Evolutionary conservation across 768 basidiomycete species (phyloP).

Genomic region (Lactarius indigo): DNA sequence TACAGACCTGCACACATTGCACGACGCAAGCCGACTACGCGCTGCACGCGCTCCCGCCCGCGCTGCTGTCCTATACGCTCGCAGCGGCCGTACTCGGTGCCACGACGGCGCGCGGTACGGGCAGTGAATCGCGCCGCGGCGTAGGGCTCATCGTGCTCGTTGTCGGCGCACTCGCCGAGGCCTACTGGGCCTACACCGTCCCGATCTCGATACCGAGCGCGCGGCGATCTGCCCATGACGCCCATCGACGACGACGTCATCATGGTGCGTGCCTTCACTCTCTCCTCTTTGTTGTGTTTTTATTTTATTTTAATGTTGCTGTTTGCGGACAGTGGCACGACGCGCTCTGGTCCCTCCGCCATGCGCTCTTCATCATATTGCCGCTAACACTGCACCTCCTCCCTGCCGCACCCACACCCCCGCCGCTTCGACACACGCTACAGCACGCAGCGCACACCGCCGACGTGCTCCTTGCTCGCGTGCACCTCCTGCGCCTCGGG

Average conservation of each 20-base stretch:
- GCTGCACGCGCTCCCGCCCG: constrained; percentile 22
- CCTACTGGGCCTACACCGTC: constrained; percentile 17
- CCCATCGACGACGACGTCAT: not conserved
- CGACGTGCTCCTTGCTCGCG: constrained; percentile 14
- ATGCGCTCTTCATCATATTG: constrained; percentile 22
- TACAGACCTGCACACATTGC: constrained; percentile 25
- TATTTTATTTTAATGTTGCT: not conserved
- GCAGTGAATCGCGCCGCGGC: constrained; percentile 17
- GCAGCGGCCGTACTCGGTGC: constrained; percentile 17
- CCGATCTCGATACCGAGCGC: constrained; percentile 10
- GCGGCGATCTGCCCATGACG: not conserved
- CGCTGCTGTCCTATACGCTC: constrained; percentile 23
- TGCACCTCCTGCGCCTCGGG: constrained; percentile 14
- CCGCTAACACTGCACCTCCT: constrained; percentile 18
- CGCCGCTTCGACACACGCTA: not conserved
- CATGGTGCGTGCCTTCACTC: constrained; percentile 16
- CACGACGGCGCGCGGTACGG: constrained; percentile 19
- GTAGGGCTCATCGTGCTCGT: constrained; percentile 9
- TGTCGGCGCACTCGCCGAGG: constrained; percentile 14
- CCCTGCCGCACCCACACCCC: not conserved
- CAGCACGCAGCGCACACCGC: constrained; percentile 2
- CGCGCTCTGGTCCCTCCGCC: constrained; percentile 20
- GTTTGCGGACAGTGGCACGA: constrained; percentile 21
- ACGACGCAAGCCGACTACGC: constrained; percentile 15
- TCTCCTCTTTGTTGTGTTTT: not conserved